Conservation (phyloP, 1,284 basidiomycete genomes). For the Taiwanofungus camphoratus region DNA sequence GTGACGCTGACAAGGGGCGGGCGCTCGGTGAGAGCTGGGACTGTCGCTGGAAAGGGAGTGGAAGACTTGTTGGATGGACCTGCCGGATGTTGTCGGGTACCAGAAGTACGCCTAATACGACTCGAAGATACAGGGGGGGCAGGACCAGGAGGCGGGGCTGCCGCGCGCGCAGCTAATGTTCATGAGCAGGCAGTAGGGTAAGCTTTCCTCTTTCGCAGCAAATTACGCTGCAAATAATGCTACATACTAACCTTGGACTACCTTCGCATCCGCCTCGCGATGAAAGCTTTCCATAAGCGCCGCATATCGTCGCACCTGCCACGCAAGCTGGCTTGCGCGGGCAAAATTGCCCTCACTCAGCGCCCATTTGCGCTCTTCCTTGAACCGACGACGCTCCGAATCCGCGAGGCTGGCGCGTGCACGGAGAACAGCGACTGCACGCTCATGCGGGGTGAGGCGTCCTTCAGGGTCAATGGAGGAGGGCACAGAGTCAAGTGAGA, state of each 20-base stretch:
- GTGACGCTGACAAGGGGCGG: conserved; percentile 23
- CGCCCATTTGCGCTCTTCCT: conserved; percentile 82
- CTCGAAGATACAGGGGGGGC: neutral
- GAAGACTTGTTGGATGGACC: conserved; percentile 9
- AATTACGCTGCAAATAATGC: neutral
- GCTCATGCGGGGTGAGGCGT: conserved; percentile 57
- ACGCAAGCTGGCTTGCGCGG: conserved; percentile 69
- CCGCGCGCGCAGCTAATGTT: conserved; percentile 24
- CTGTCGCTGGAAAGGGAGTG: conserved; percentile 5
- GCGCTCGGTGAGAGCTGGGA: conserved; percentile 6
- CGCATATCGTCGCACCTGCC: conserved; percentile 74
- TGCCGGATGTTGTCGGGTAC: conserved; percentile 15
- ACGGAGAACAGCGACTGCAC: conserved; percentile 64
- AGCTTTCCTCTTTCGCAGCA: too few species aligned
- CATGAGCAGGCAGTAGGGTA: too few species aligned
- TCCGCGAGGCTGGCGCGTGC: conserved; percentile 74
- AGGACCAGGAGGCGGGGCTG: conserved; percentile 10
- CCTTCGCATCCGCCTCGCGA: conserved; percentile 67
- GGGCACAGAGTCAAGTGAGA: conserved; percentile 42
- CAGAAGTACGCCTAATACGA: conserved; percentile 16
- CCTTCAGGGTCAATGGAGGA: conserved; percentile 55
- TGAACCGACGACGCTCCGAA: conserved; percentile 71
- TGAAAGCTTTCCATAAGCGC: conserved; percentile 75
- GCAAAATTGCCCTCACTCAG: conserved; percentile 66
- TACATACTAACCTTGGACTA: conserved; percentile 52